Percentiles rank a stretch among this genome's conserved stretches.
These are phyloP conservation scores for Heritiera littoralis DNA, from an alignment of 345 rosid species.

Conservation along the genomic window DNA sequence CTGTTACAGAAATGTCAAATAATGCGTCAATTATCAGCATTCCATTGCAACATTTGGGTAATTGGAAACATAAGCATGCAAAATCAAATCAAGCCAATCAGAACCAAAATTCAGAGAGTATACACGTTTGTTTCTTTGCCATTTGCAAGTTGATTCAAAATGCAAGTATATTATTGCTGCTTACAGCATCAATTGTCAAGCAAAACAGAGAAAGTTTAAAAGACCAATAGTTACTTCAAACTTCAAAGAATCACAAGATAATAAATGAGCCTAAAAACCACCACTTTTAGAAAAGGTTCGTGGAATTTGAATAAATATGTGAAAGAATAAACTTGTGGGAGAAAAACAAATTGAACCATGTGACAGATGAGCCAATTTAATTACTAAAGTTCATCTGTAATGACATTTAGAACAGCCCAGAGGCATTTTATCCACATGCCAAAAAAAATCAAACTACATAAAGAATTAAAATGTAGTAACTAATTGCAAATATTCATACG, in stretches of 20 bases:
- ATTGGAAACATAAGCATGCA: neutral
- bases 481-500: neutral
- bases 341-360: neutral
- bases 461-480: neutral
- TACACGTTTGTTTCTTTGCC: neutral
- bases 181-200: neutral
- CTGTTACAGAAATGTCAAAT: conserved; percentile 17
- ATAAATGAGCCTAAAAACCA: neutral
- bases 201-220: neutral
- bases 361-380: neutral
- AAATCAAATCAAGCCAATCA: neutral
- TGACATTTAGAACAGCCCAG: neutral
- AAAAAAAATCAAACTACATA: neutral
- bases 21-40: neutral
- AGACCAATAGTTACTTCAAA: neutral
- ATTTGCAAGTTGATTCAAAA: neutral
- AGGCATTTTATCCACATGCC: neutral
- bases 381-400: neutral
- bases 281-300: neutral
- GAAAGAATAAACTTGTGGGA: neutral
- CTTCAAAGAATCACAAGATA: neutral
- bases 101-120: neutral
- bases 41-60: neutral
- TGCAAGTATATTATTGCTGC: neutral
- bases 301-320: neutral